These are phyloP conservation scores for Stenocarpella maydis DNA, from an alignment of 2,329 filamentous ascomycete species.

Conservation along the genomic window DNA sequence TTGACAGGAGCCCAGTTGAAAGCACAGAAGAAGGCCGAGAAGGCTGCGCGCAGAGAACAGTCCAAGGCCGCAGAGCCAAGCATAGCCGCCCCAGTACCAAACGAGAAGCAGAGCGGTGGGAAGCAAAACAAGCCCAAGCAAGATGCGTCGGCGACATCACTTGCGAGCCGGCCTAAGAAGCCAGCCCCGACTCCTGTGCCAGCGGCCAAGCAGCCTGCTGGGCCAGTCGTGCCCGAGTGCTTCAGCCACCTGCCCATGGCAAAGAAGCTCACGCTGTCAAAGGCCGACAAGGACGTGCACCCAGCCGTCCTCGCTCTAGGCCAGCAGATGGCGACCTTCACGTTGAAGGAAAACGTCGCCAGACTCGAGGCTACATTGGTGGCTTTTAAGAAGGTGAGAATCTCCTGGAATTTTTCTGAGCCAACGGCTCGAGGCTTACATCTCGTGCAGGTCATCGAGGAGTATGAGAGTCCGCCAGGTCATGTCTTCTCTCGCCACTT, in stretches of 20 bases:
- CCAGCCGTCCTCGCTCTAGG: slow-evolving; percentile 85
- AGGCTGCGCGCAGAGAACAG: slow-evolving; percentile 82
- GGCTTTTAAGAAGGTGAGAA: slow-evolving; percentile 81
- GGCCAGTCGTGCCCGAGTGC: slow-evolving; percentile 71
- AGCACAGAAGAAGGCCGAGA: slow-evolving; percentile 89
- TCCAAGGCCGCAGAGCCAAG: slow-evolving; percentile 52
- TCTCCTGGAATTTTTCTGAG: neutral
- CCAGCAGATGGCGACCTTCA: slow-evolving; percentile 89
- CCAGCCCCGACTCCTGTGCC: slow-evolving; percentile 44
- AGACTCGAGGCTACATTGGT: slow-evolving; percentile 87
- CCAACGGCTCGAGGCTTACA: slow-evolving; percentile 29
- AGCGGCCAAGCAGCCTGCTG: slow-evolving; percentile 59
- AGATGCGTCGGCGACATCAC: slow-evolving; percentile 48
- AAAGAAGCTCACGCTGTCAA: slow-evolving; percentile 60
- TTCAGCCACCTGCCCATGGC: slow-evolving; percentile 86
- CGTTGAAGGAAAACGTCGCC: slow-evolving; percentile 87
- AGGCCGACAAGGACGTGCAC: slow-evolving; percentile 81
- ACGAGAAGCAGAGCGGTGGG: slow-evolving; percentile 51
- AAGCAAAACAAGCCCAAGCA: slow-evolving; percentile 56
- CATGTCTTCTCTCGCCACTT: slow-evolving; percentile 90
- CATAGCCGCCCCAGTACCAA: slow-evolving; percentile 49
- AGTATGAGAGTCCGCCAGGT: slow-evolving; percentile 88
- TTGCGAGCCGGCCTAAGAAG: slow-evolving; percentile 42
- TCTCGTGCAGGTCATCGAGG: slow-evolving; percentile 76
- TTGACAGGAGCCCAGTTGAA: slow-evolving; percentile 83